Percentiles rank a stretch among this genome's conserved stretches.
phyloP scores from a whole-genome alignment of 2,329 filamentous ascomycete genomes.

The Escovopsis sp. region DNA sequence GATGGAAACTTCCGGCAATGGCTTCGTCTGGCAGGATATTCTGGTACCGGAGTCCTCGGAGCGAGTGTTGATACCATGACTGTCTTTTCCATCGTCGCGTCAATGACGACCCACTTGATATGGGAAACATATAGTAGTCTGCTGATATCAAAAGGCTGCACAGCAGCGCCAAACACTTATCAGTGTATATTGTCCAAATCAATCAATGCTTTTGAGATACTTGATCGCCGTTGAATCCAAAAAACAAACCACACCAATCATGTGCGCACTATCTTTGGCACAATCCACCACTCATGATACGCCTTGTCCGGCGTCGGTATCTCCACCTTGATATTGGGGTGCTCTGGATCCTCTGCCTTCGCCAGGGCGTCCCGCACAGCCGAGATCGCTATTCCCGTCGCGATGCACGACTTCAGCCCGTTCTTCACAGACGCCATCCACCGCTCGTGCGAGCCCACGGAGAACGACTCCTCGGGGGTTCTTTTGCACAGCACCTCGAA shows the following conservation, averaged over 20 bases:
- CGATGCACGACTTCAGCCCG: conserved; percentile 55
- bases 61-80: no score
- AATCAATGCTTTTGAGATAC: background rate
- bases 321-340: conserved; percentile 31
- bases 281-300: conserved; percentile 53
- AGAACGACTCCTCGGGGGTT: conserved; percentile 36
- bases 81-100: no score
- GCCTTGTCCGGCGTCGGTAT: conserved; percentile 37
- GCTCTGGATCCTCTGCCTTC: conserved; percentile 12
- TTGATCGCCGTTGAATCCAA: no score
- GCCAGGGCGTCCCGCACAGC: conserved; percentile 42
- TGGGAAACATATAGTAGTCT: no score
- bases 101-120: no score
- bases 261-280: conserved; percentile 31
- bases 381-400: conserved; percentile 48
- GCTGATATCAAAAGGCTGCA: no score
- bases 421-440: conserved; percentile 48
- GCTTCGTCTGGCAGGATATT: no score
- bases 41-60: no score
- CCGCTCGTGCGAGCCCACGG: conserved; percentile 40
- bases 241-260: background rate
- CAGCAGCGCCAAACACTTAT: no score
- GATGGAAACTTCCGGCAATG: no score
- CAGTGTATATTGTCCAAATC: no score
- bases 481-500: conserved; percentile 43